phyloP scores from a whole-genome alignment of 2,329 filamentous ascomycete species.

The Fusarium cyanostomum region DNA sequence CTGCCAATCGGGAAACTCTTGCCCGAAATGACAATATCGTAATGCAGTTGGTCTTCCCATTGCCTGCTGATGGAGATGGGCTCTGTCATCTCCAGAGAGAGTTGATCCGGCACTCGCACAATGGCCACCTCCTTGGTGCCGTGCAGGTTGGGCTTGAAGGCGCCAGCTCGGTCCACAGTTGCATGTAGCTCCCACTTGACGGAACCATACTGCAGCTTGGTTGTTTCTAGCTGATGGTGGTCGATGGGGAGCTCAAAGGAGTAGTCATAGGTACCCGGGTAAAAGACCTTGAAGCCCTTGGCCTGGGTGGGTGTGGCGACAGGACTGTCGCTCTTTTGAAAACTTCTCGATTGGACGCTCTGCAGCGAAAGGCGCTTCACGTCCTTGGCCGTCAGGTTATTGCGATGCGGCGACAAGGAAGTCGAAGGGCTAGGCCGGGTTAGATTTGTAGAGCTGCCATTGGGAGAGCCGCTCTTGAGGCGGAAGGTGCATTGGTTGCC shows the following conservation, averaged over 20 bases:
- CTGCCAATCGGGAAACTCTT: slow-evolving; percentile 92
- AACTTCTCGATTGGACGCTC: slow-evolving; percentile 84
- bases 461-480: slow-evolving; percentile 53
- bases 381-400: slow-evolving; percentile 55
- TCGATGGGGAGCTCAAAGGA: slow-evolving; percentile 90
- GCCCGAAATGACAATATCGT: slow-evolving; percentile 95
- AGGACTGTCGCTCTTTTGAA: slow-evolving; percentile 78
- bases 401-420: slow-evolving; percentile 38
- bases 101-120: slow-evolving; percentile 85
- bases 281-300: slow-evolving; percentile 88
- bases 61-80: slow-evolving; percentile 92
- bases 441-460: slow-evolving; percentile 48
- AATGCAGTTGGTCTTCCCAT: slow-evolving; percentile 95
- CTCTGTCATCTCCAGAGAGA: slow-evolving; percentile 89
- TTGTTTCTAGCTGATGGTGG: slow-evolving; percentile 87
- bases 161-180: slow-evolving; percentile 83
- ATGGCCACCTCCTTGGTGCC: slow-evolving; percentile 84
- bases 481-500: slow-evolving; percentile 70
- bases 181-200: slow-evolving; percentile 91
- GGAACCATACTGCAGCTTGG: slow-evolving; percentile 84
- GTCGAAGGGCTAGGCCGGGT: slow-evolving; percentile 31
- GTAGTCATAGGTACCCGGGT: slow-evolving; percentile 73
- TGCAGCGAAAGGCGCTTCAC: slow-evolving; percentile 78
- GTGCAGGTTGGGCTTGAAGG: slow-evolving; percentile 88
- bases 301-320: slow-evolving; percentile 66